phyloP scores from a whole-genome alignment of 768 basidiomycete species.

The Gelatoporia subvermispora region DNA sequence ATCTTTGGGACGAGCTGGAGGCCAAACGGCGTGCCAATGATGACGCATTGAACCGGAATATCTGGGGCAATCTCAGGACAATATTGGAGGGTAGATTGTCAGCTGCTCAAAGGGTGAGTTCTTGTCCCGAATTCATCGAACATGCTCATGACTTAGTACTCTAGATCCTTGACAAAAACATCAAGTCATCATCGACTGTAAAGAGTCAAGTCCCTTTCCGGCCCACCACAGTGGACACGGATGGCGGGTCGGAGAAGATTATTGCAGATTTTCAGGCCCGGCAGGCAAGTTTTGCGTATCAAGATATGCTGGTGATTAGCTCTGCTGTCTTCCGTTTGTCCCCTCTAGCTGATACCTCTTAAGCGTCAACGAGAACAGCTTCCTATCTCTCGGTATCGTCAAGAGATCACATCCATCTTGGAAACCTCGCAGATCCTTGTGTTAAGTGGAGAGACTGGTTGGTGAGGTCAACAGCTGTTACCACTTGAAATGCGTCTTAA shows the following conservation, averaged over 20 bases:
- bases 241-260: slow-evolving; percentile 22
- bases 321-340: background rate
- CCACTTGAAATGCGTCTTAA: slow-evolving; percentile 27
- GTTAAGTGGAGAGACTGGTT: slow-evolving; percentile 79
- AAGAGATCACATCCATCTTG: slow-evolving; percentile 64
- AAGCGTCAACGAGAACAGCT: slow-evolving; percentile 72
- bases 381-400: slow-evolving; percentile 82
- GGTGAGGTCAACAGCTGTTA: slow-evolving; percentile 37
- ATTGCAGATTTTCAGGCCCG: slow-evolving; percentile 56
- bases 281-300: slow-evolving; percentile 61
- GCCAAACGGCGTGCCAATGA: slow-evolving; percentile 51
- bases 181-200: slow-evolving; percentile 6
- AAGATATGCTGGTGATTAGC: slow-evolving; percentile 78
- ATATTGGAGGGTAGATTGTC: slow-evolving; percentile 64
- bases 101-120: slow-evolving; percentile 36
- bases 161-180: slow-evolving; percentile 4
- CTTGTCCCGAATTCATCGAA: background rate
- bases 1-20: slow-evolving; percentile 92
- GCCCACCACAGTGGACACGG: too few species aligned
- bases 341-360: too few species aligned
- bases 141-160: background rate
- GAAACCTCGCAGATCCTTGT: slow-evolving; percentile 81
- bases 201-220: slow-evolving; percentile 6
- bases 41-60: slow-evolving; percentile 56
- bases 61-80: slow-evolving; percentile 65